Conservation (phyloP, 345 rosid genomes). For the Gossypium mustelinum region DNA sequence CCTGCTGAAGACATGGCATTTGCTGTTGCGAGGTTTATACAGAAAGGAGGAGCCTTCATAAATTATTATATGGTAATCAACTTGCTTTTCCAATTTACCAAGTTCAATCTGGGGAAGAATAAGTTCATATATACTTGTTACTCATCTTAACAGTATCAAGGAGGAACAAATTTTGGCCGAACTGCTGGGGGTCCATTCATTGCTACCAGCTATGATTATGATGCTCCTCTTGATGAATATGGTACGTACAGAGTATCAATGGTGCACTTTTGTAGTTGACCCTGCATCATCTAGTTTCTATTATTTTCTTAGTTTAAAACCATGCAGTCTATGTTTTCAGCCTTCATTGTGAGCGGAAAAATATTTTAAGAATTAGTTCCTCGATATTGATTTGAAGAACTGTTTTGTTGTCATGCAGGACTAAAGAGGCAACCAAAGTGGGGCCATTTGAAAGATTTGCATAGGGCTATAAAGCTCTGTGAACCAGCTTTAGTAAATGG, state of each 20-base stretch:
- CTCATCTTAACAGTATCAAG: conserved; percentile 66
- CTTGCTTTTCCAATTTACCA: conserved; percentile 5
- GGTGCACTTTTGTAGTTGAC: neutral
- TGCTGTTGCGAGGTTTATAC: conserved; percentile 90
- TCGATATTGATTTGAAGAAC: conserved; percentile 9
- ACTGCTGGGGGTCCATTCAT: conserved; percentile 99
- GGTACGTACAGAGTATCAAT: conserved; percentile 40
- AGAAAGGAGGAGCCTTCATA: conserved; percentile 92
- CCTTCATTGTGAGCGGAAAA: neutral
- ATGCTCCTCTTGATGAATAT: conserved; percentile 94
- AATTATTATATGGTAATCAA: conserved; percentile 88
- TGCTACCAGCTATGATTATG: conserved; percentile 95
- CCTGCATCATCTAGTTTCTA: neutral
- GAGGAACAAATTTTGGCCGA: conserved; percentile 98
- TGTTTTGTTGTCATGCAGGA: conserved; percentile 39
- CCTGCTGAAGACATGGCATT: conserved; percentile 98
- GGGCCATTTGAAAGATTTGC: conserved; percentile 99
- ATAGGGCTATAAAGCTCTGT: conserved; percentile 82
- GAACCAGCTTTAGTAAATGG: conserved; percentile 84
- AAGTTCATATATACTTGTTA: conserved; percentile 17
- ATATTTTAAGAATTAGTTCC: neutral
- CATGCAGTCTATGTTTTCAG: neutral
- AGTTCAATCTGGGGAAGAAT: conserved; percentile 14
- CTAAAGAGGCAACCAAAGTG: conserved; percentile 94
- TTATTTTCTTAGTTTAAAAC: neutral